Conservation (phyloP, 2,329 filamentous ascomycete species). For the Neonectria ditissima region DNA sequence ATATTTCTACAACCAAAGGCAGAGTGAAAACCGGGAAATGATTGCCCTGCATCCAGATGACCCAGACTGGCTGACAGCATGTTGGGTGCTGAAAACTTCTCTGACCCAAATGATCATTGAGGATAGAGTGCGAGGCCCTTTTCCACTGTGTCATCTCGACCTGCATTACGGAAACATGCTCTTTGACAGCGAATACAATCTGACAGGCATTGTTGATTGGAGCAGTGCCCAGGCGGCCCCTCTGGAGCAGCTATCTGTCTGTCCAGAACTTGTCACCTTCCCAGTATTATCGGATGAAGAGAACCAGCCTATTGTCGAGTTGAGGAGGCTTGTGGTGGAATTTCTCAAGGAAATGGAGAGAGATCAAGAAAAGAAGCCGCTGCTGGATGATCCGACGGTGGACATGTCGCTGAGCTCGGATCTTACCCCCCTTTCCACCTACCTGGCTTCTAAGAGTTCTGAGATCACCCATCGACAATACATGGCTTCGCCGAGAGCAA, state of each 20-base stretch:
- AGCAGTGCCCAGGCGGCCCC: slow-evolving; percentile 49
- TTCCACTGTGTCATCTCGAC: too few relatives aligned
- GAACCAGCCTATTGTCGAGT: slow-evolving; percentile 40
- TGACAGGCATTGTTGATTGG: too few relatives aligned
- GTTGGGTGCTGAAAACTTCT: too few relatives aligned
- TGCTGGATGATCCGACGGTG: slow-evolving; percentile 22
- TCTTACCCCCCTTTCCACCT: slow-evolving; percentile 34
- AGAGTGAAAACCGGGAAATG: too few relatives aligned
- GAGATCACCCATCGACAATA: slow-evolving; percentile 39
- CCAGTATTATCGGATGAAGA: slow-evolving; percentile 41
- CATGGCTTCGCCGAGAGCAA: slow-evolving; percentile 35
- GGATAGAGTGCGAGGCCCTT: too few relatives aligned
- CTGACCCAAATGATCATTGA: too few relatives aligned
- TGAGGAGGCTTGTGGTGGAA: slow-evolving; percentile 31
- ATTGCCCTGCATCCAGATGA: too few relatives aligned
- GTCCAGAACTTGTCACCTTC: slow-evolving; percentile 49
- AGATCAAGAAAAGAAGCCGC: slow-evolving; percentile 9
- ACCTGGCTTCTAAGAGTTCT: slow-evolving; percentile 37
- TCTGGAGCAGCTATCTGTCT: slow-evolving; percentile 51
- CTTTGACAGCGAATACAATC: too few relatives aligned
- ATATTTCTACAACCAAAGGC: too few relatives aligned
- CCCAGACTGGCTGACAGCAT: too few relatives aligned
- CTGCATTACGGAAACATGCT: too few relatives aligned
- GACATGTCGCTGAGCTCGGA: slow-evolving; percentile 6
- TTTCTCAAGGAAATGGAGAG: slow-evolving; percentile 31